Evolutionary conservation across 371 early-diverging fungal genomes (phyloP).

Genomic region (Dinochytrium kinnereticum): DNA sequence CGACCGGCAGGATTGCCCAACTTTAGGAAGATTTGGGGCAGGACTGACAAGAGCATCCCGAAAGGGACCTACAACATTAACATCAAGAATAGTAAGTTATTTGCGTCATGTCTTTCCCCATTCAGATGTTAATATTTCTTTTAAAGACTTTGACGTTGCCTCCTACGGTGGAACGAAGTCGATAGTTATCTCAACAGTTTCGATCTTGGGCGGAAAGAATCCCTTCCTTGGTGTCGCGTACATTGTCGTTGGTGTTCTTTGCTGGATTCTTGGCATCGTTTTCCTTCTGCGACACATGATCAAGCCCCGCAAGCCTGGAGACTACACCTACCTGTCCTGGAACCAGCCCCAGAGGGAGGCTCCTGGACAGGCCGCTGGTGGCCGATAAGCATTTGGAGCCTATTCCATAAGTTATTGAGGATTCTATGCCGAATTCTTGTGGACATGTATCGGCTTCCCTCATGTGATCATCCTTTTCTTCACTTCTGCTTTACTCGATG

Average conservation of each 20-base stretch:
- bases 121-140: slow-evolving; percentile 1
- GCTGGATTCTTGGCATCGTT: background rate
- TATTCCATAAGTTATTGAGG: too few species aligned
- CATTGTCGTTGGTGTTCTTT: slow-evolving; percentile 74
- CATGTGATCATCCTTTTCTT: too few species aligned
- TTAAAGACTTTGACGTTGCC: slow-evolving; percentile 73
- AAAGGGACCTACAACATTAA: slow-evolving; percentile 45
- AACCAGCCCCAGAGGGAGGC: slow-evolving; percentile 10
- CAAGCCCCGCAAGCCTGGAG: slow-evolving; percentile 3
- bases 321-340: slow-evolving; percentile 10
- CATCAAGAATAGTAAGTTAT: slow-evolving; percentile 2
- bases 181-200: slow-evolving; percentile 87
- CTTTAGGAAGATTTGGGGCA: slow-evolving; percentile 94
- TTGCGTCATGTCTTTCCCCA: too few species aligned
- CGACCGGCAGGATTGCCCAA: slow-evolving; percentile 93
- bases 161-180: slow-evolving; percentile 90
- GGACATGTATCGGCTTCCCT: too few species aligned
- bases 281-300: background rate
- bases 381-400: too few species aligned
- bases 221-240: slow-evolving; percentile 94
- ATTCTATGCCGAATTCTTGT: too few species aligned
- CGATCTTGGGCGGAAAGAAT: slow-evolving; percentile 93
- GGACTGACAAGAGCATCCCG: slow-evolving; percentile 54
- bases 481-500: too few species aligned
- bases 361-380: background rate